Base-by-base conservation (phyloP, 2,329 filamentous ascomycete species). In the Capronia americana region DNA sequence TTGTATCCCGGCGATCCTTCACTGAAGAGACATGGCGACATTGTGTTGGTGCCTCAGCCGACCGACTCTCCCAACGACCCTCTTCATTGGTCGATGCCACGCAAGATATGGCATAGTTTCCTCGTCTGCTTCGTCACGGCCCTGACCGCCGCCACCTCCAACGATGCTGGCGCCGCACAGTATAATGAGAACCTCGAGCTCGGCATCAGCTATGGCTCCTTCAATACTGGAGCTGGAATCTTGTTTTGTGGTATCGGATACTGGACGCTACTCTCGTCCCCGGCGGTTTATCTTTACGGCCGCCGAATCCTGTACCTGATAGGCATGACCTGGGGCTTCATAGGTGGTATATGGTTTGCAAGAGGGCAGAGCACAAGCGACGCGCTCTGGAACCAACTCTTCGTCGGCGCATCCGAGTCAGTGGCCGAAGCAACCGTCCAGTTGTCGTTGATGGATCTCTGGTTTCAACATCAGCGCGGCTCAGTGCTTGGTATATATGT, bases 211-310 rank as follows among this genome's bases (percentile, higher is more conserved):
- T 86, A 85, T 70, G 77, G 77, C 38, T 78, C 82, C 5, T 84
- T 85, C 75, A 86, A 87, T 61, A 85, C 82, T 4, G 84, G 83
- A n/a, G 85, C 84, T 0, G 85, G 84, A 26, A 83, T 87, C 1
- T 73, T 87, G 56, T 87, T 87, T 70, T 72, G 85, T 38, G 83
- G 80, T 2, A 86, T 87, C 61, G 85, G 85, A 4, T 86, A 85
- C 71, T 85, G 83, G 77, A 84, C 83, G 1, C 74, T 87, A 56
- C 77, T 87, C 14, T 80, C 83, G 38, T 84, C 83, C 20, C 84
- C 85, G 0, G 80, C 82, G 23, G 82, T 85, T 1, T 83, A 83
- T 72, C 75, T 87, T 0, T 87, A 86, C 71, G 85, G 85, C 51
- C 80, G 85, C 8, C 80, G 84, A 8, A 79, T 85, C 55, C 77